These are phyloP conservation scores for Inga oerstediana DNA, from an alignment of 306 rosid genomes.

Conservation along the genomic window DNA sequence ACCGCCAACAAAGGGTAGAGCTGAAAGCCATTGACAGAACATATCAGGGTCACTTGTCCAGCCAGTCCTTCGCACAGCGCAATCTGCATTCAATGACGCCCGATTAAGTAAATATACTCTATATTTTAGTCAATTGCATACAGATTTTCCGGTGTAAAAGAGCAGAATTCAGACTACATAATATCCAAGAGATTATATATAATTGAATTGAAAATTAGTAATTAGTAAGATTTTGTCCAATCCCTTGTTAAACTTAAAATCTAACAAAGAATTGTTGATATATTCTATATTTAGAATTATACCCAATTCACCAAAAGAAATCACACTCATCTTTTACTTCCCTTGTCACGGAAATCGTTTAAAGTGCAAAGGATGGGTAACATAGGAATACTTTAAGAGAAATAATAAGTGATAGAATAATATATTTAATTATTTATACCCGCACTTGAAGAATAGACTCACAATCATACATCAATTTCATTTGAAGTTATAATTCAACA, in stretches of 20 bases:
- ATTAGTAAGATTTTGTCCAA: constrained; percentile 14
- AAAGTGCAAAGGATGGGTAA: constrained; percentile 9
- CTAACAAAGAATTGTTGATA: constrained; percentile 1
- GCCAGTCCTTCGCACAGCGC: constrained; percentile 83
- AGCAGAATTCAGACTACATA: constrained; percentile 22
- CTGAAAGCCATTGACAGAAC: constrained; percentile 75
- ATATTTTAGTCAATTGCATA: constrained; percentile 25
- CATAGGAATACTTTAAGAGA: constrained; percentile 2
- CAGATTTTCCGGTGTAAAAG: constrained; percentile 12
- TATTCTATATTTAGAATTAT: constrained; percentile 25
- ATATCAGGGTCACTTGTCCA: constrained; percentile 86
- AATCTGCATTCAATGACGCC: constrained; percentile 58
- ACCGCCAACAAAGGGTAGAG: constrained; percentile 83
- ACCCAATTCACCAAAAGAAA: constrained; percentile 9
- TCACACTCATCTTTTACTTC: neutral
- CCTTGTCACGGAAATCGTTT: neutral
- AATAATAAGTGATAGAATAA: constrained; percentile 3
- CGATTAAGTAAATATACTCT: constrained; percentile 21
- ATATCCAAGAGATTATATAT: constrained; percentile 19
- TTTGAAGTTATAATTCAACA: constrained; percentile 1
- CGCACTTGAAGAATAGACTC: neutral
- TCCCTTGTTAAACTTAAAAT: constrained; percentile 13
- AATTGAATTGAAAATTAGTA: neutral
- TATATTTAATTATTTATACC: neutral
- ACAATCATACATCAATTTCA: neutral